Evolutionary conservation across 1,139 yeast species (phyloP), one percentile per base, ranked within the genome.

Genomic region (Arxiozyma telluris): DNA sequence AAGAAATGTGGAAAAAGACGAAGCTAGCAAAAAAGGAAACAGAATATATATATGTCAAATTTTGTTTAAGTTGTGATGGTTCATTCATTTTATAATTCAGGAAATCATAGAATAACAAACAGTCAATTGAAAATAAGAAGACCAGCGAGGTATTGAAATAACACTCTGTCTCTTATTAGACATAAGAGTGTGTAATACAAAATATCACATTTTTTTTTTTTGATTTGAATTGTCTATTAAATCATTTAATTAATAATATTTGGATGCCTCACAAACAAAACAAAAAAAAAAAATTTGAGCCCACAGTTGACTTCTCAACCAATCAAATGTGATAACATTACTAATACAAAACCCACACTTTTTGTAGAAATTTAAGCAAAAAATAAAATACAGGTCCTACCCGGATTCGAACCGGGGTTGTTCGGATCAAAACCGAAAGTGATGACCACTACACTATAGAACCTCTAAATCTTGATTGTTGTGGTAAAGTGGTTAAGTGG

Each of bases 341-440:
- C 46, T 48, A 48, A 48, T 11, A 21, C 17, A 15, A 12, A 15
- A 12, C 12, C 17, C 39, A 34, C 39, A 34, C 3, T 34, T 34
- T 34, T 15, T 8, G n/a, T 2, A 8, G 9, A 34, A 15, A 34
- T 34, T 34, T 44, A 27, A 9, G 30, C 15, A 20, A 46, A 44
- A 38, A 44, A 9, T n/a, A 69, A 74, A 76, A 76, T 64, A 64
- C 56, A 83, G 90, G 89, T 84, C 89, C 82, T 81, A 82, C 89
- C 90, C 90, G 90, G 90, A 83, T 83, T 84, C 91, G 91, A 85
- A 84, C 91, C 85, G 91, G 89, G 89, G 93, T 85, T 82, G 81
- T 77, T 74, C 83, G 90, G 89, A 83, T 77, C 82, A 79, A 77
- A 78, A 78, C 81, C 82, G 80, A 78, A 74, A 74, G 83, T 79